Conservation (phyloP, 192 early-diverging fungal species). For the Coemansia sp. region DNA sequence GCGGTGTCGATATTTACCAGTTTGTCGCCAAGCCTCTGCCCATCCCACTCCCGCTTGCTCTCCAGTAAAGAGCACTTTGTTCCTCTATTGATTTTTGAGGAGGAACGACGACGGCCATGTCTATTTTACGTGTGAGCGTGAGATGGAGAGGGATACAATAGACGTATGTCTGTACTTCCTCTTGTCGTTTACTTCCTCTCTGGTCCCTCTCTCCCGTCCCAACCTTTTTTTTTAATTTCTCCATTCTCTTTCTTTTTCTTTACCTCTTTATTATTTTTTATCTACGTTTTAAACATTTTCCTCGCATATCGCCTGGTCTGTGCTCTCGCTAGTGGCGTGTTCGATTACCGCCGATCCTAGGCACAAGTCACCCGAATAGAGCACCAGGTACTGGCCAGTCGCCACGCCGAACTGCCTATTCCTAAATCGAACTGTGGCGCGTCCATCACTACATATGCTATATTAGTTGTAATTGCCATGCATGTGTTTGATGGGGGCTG, state of each 20-base stretch:
- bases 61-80: constrained; percentile 26
- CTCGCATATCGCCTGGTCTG: not conserved
- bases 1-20: constrained; percentile 47
- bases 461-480: not conserved
- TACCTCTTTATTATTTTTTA: constrained; percentile 12
- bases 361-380: constrained; percentile 66
- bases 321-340: constrained; percentile 7
- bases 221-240: not conserved
- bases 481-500: not conserved
- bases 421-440: constrained; percentile 57
- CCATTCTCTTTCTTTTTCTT: constrained; percentile 12
- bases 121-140: not conserved
- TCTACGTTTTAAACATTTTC: constrained; percentile 12
- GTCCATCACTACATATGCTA: constrained; percentile 1
- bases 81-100: not conserved
- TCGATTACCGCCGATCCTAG: constrained; percentile 66
- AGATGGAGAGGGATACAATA: not conserved
- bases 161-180: not conserved
- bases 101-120: not conserved
- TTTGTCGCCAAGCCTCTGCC: constrained; percentile 51
- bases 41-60: constrained; percentile 46
- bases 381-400: constrained; percentile 62
- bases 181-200: not conserved
- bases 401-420: constrained; percentile 63
- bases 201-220: not conserved